phyloP scores from a whole-genome alignment of 345 rosid species.

The Raphanus sativus region DNA sequence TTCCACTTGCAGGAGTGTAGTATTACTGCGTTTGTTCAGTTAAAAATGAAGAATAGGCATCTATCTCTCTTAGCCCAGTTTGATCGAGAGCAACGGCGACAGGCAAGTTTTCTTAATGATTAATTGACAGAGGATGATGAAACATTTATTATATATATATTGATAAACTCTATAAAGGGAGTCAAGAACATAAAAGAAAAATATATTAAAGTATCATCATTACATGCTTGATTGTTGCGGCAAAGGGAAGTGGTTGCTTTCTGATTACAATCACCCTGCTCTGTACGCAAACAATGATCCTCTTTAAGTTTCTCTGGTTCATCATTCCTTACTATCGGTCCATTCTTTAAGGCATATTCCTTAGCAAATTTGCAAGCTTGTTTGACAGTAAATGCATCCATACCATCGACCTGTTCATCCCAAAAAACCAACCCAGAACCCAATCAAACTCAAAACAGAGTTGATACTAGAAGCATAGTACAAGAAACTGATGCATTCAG shows the following conservation, averaged over 20 bases:
- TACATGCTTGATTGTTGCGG: slow-evolving; percentile 11
- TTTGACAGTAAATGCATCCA: slow-evolving; percentile 96
- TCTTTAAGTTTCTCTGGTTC: not conserved
- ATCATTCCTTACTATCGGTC: slow-evolving; percentile 64
- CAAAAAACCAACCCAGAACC: no score
- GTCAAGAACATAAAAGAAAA: no score
- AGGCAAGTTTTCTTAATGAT: not conserved
- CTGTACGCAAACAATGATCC: not conserved
- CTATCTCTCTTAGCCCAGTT: not conserved
- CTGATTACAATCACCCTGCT: slow-evolving; percentile 24
- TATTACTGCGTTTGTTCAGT: not conserved
- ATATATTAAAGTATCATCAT: not conserved
- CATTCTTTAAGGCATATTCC: slow-evolving; percentile 84
- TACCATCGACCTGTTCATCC: slow-evolving; percentile 78
- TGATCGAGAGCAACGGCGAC: not conserved
- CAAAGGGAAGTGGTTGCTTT: slow-evolving; percentile 21
- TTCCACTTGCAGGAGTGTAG: not conserved
- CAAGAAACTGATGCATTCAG: no score
- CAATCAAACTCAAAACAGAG: no score
- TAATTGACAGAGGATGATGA: no score
- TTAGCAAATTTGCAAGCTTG: slow-evolving; percentile 96
- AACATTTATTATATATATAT: not conserved
- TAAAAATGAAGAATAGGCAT: not conserved
- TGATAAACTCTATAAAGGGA: no score
- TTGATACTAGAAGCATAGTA: no score